Conservation (phyloP, 164 flowering plant species). For the Kingdonia uniflora region DNA sequence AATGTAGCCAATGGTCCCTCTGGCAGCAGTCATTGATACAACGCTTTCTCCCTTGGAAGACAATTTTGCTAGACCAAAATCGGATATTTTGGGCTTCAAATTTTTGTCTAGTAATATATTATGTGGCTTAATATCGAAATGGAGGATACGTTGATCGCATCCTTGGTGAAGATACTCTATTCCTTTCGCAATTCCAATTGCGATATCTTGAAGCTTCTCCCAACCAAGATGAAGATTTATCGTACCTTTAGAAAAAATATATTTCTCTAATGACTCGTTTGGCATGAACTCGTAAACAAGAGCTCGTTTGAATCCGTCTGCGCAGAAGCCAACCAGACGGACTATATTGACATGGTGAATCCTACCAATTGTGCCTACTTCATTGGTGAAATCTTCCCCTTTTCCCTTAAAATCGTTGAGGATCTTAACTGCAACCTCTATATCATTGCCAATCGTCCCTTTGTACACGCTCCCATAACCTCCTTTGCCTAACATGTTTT, state of each 20-base stretch:
- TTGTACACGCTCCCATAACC: constrained; percentile 11
- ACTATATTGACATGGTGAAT: constrained; percentile 5
- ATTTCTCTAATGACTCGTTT: constrained; percentile 4
- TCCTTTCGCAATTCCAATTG: background rate
- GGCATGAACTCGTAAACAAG: constrained; percentile 3
- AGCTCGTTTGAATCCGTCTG: constrained; percentile 1
- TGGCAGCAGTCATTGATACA: constrained; percentile 20
- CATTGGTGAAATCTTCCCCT: constrained; percentile 4
- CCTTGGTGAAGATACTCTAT: background rate
- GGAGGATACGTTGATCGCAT: constrained; percentile 8
- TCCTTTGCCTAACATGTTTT: constrained; percentile 7
- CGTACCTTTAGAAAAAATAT: background rate
- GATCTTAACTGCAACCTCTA: constrained; percentile 1
- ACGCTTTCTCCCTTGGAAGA: constrained; percentile 19
- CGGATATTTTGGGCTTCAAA: constrained; percentile 28
- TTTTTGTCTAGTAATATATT: constrained; percentile 27
- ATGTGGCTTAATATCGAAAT: constrained; percentile 39
- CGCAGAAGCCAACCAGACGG: background rate
- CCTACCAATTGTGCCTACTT: constrained; percentile 3
- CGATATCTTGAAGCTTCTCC: background rate
- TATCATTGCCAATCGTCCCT: constrained; percentile 7
- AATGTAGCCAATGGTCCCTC: constrained; percentile 36
- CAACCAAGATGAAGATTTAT: background rate
- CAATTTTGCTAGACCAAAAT: constrained; percentile 32
- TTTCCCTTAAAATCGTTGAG: background rate